Percentiles rank a stretch among this genome's conserved stretches.
Evolutionary conservation across 2,329 filamentous ascomycete genomes (phyloP).

Genomic region (Mycosphaerella sp.): DNA sequence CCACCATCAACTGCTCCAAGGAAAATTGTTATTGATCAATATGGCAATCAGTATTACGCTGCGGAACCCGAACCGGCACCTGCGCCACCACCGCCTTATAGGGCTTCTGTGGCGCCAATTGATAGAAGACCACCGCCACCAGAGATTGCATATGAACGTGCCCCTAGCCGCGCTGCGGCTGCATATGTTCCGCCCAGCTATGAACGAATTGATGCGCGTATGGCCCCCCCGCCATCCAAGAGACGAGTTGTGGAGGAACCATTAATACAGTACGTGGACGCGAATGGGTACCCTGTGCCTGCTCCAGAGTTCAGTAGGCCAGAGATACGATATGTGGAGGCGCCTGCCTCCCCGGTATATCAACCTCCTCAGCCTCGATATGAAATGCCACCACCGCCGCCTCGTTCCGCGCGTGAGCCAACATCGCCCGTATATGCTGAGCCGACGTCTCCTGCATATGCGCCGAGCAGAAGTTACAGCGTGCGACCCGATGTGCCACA

Average conservation of each 20-base stretch:
- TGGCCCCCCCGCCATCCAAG: slow-evolving; percentile 27
- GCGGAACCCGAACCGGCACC: slow-evolving; percentile 38
- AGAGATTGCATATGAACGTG: slow-evolving; percentile 54
- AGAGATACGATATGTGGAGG: slow-evolving; percentile 21
- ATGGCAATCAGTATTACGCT: slow-evolving; percentile 71
- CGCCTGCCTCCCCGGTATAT: slow-evolving; percentile 27
- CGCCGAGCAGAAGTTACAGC: slow-evolving; percentile 27
- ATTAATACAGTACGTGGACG: slow-evolving; percentile 26
- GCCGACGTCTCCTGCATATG: slow-evolving; percentile 5
- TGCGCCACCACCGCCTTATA: slow-evolving; percentile 29
- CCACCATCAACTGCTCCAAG: slow-evolving; percentile 41
- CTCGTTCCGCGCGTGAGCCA: slow-evolving; percentile 33
- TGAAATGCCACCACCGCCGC: slow-evolving; percentile 20
- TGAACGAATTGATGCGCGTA: slow-evolving; percentile 34
- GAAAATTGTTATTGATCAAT: slow-evolving; percentile 71
- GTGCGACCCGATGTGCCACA: slow-evolving; percentile 50
- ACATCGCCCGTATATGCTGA: slow-evolving; percentile 24
- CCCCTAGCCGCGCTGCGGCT: slow-evolving; percentile 43
- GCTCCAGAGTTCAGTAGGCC: slow-evolving; percentile 8
- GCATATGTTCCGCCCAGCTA: slow-evolving; percentile 34
- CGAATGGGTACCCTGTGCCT: slow-evolving; percentile 24
- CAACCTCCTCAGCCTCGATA: slow-evolving; percentile 20
- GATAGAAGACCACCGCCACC: slow-evolving; percentile 30
- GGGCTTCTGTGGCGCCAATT: slow-evolving; percentile 48
- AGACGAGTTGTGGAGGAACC: slow-evolving; percentile 21